Evolutionary conservation across 176 grass and related monocot species (phyloP).

Genomic region (Oryza longistaminata): DNA sequence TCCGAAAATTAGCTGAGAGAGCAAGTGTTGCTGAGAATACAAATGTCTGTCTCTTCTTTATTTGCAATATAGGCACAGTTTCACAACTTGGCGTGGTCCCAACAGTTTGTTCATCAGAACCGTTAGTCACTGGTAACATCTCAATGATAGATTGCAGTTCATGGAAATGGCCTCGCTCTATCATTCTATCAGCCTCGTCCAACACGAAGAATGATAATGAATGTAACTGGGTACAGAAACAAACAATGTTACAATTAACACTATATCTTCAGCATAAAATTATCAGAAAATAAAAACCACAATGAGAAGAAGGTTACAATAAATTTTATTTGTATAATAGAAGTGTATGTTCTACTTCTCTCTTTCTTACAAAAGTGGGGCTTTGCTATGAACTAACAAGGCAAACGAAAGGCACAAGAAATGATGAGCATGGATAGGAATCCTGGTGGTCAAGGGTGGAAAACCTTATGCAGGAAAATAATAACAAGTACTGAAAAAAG

Average conservation of each 20-base stretch:
- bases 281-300: constrained; percentile 7
- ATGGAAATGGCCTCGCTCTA: constrained; percentile 78
- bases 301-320: not conserved
- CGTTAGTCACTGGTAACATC: constrained; percentile 59
- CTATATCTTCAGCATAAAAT: constrained; percentile 16
- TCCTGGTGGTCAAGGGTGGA: not conserved
- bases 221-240: constrained; percentile 57
- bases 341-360: not conserved
- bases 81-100: constrained; percentile 45
- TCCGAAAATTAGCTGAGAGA: constrained; percentile 87
- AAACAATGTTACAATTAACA: constrained; percentile 17
- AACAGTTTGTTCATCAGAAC: constrained; percentile 39
- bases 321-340: not conserved
- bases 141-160: constrained; percentile 95
- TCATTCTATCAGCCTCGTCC: constrained; percentile 99
- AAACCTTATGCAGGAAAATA: not conserved
- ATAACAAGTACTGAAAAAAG: not conserved
- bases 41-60: constrained; percentile 95
- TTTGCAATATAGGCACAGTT: constrained; percentile 62
- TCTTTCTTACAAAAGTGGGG: constrained; percentile 2
- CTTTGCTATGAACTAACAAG: not conserved
- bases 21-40: constrained; percentile 93
- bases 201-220: constrained; percentile 92
- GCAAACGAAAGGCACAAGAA: not conserved
- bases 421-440: not conserved